Base-by-base conservation (phyloP, 2,329 filamentous ascomycete species). In the Paraconiothyrium sp. region DNA sequence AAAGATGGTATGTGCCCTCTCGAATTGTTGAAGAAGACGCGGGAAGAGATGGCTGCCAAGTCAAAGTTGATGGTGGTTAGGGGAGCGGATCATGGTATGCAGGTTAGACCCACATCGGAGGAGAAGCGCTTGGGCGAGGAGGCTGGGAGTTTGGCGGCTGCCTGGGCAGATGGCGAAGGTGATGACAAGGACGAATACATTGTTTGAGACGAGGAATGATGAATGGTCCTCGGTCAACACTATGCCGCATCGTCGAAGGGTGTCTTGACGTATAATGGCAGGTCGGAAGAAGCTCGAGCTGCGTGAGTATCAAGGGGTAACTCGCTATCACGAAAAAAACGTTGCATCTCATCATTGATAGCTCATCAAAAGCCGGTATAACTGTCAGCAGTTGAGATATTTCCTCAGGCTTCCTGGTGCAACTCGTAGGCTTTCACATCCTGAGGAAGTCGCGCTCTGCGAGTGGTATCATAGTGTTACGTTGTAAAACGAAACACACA, bases 11-110 rank as follows among this genome's bases (percentile, higher is more conserved):
- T 72, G 70, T 72, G 70, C 50, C 67, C 71, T 3, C 49, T 72
- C 2, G 59, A 68, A 6, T 4, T 68, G 32, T 57, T 73, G 10
- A 54, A 68, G 2, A 55, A 69, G 0, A 72, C 80, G 9, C 72
- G 76, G 6, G 43, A 50, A 27, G 75, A 70, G 66, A 82, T 83
- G 80, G 68, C 61, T n/a, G 79, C 77, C 16, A 68, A 57, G 61
- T 76, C 67, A 41, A 78, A 76, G 71, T 55, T 81, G 1, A 66
- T 78, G 6, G 67, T 76, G 13, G 79, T 82, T 1, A 63, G 71
- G 24, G 75, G 70, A 16, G 78, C 79, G 16, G 77, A 80, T 71
- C 80, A 82, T 67, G 78, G 79, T 11, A 82, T 82, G 79, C 74
- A 75, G 61, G 62, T 75, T 8, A 74, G 64, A 37, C 68, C 73